Evolutionary conservation across 768 basidiomycete genomes (phyloP).

Genomic region (Ephemerocybe angulata): DNA sequence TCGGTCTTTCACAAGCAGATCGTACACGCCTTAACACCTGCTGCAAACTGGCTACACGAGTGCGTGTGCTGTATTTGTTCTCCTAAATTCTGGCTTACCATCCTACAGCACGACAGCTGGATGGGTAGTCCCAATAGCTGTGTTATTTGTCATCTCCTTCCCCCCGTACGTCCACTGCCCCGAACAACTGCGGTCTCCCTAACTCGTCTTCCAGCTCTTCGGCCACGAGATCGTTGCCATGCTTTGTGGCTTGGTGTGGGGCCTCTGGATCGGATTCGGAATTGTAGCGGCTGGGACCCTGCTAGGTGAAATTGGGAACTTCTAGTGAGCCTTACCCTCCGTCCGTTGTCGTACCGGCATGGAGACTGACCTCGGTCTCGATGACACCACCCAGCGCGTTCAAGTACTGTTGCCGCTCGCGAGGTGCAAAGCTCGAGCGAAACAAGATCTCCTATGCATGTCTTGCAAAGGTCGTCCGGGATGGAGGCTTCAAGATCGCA

Average conservation of each 20-base stretch:
- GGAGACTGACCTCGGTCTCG: not conserved
- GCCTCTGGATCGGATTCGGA: constrained; percentile 79
- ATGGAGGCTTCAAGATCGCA: constrained; percentile 85
- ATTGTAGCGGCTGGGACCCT: constrained; percentile 84
- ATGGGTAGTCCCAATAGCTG: constrained; percentile 75
- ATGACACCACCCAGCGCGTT: constrained; percentile 53
- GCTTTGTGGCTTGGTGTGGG: constrained; percentile 89
- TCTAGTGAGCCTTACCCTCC: constrained; percentile 54
- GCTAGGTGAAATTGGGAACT: constrained; percentile 84
- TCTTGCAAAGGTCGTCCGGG: constrained; percentile 66
- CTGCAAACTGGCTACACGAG: constrained; percentile 62
- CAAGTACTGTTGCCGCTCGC: constrained; percentile 70
- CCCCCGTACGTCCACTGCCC: constrained; percentile 49
- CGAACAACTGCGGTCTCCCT: not conserved
- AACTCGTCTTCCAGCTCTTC: constrained; percentile 51
- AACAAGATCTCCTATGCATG: constrained; percentile 57
- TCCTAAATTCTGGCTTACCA: not conserved
- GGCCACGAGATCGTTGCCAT: constrained; percentile 91
- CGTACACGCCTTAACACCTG: constrained; percentile 63
- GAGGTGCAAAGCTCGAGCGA: constrained; percentile 72
- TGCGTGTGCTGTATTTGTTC: constrained; percentile 31
- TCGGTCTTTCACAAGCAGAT: constrained; percentile 69
- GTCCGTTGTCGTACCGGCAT: constrained; percentile 6
- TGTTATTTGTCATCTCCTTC: constrained; percentile 83
- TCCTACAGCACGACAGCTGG: constrained; percentile 47